Evolutionary conservation across 1,284 basidiomycete genomes (phyloP).

Genomic region (Trichosporon coremiiforme): DNA sequence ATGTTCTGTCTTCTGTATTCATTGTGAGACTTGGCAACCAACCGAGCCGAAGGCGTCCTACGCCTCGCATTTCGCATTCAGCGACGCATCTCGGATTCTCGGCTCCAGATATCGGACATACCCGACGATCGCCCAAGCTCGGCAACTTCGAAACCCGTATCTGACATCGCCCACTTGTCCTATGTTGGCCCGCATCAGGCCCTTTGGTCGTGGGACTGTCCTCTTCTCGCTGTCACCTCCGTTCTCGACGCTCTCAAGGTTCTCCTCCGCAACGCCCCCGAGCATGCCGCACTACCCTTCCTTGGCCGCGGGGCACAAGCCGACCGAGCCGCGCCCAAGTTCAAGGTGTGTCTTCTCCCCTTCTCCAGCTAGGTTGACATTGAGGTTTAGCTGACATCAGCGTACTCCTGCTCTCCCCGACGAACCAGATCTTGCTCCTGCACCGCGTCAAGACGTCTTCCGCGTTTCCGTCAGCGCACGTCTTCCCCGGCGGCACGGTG

Average conservation of each 20-base stretch:
- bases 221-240: not conserved
- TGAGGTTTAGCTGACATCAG: constrained; percentile 20
- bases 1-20: no score
- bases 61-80: not conserved
- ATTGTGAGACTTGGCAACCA: no score
- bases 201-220: not conserved
- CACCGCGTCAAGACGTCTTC: constrained; percentile 29
- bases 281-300: not conserved
- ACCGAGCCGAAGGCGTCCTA: no score
- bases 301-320: not conserved
- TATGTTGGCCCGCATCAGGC: constrained; percentile 2
- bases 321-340: constrained; percentile 2
- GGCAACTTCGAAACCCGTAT: constrained; percentile 17
- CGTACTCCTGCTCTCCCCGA: constrained; percentile 27
- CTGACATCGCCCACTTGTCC: constrained; percentile 4
- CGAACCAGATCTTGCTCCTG: constrained; percentile 28
- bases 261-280: not conserved
- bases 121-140: not conserved
- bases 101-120: not conserved
- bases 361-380: no score
- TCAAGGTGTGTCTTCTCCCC: not conserved
- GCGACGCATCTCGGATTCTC: no score
- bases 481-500: constrained; percentile 30
- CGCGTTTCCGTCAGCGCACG: constrained; percentile 27
- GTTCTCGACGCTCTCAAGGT: not conserved